These are phyloP conservation scores for Candida piceae DNA, from an alignment of 805 yeast genomes.

Conservation along the genomic window DNA sequence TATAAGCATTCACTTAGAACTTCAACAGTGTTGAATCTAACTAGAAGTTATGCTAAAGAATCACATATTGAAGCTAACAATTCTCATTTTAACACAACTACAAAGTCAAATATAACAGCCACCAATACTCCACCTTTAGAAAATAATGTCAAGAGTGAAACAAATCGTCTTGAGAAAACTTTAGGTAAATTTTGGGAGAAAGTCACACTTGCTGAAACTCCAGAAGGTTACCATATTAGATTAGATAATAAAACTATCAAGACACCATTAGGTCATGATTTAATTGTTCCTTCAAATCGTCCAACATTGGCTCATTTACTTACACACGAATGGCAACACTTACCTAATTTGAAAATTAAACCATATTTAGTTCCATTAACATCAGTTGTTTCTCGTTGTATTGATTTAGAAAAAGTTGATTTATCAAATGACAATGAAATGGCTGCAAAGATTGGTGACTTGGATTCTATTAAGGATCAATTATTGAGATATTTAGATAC, in stretches of 20 bases:
- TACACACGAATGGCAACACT: constrained; percentile 81
- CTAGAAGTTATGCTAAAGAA: constrained; percentile 11
- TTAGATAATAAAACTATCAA: constrained; percentile 72
- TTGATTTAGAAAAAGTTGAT: constrained; percentile 56
- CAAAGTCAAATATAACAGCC: background rate
- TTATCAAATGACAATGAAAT: constrained; percentile 39
- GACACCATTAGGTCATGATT: constrained; percentile 75
- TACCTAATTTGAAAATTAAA: constrained; percentile 63
- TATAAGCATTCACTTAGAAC: background rate
- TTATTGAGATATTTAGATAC: constrained; percentile 86
- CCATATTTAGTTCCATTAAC: constrained; percentile 84
- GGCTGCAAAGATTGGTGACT: constrained; percentile 57
- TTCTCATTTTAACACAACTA: constrained; percentile 4
- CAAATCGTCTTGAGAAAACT: constrained; percentile 67
- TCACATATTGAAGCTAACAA: constrained; percentile 4
- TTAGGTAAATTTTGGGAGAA: constrained; percentile 77
- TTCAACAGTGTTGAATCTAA: background rate
- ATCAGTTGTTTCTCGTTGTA: constrained; percentile 78
- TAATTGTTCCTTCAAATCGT: constrained; percentile 58
- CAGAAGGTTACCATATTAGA: constrained; percentile 44
- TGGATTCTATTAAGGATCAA: constrained; percentile 50
- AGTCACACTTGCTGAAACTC: constrained; percentile 38
- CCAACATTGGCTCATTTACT: constrained; percentile 65
- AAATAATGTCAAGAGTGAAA: constrained; percentile 50
- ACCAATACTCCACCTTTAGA: constrained; percentile 29